Conservation (phyloP, 1,284 basidiomycete genomes). For the Apiotrichum mycotoxinovorans region DNA sequence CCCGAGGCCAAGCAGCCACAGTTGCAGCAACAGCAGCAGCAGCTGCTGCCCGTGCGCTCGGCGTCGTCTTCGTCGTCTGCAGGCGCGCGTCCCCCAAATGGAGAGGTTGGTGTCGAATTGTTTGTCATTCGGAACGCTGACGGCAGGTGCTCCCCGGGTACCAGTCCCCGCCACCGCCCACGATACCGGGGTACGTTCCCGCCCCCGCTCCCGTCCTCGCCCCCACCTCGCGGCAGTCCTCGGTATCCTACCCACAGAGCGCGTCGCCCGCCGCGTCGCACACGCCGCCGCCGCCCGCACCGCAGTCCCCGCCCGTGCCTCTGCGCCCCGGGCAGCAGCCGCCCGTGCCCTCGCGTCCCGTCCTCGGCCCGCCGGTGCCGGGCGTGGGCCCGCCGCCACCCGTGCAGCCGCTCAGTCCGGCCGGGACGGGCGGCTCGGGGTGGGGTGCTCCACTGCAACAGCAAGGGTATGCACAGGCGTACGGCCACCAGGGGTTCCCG, state of each 20-base stretch:
- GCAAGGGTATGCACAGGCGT: background rate
- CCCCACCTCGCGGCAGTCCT: slow-evolving; percentile 1
- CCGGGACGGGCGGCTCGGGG: background rate
- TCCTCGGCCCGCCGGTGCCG: background rate
- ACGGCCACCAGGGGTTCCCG: background rate
- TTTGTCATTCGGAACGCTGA: background rate
- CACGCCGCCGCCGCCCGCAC: background rate
- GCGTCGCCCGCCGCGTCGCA: background rate
- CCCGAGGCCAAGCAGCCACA: slow-evolving; percentile 12
- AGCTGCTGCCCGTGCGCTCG: background rate
- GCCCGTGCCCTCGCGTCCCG: slow-evolving; percentile 18
- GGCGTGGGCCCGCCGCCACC: background rate
- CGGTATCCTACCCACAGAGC: background rate
- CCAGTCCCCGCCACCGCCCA: slow-evolving; percentile 30
- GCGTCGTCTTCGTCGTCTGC: background rate
- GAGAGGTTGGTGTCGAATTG: background rate
- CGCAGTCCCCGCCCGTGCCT: slow-evolving; percentile 13
- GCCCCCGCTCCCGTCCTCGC: too few species aligned
- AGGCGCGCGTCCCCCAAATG: background rate
- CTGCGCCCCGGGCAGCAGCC: slow-evolving; percentile 22
- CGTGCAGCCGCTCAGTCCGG: slow-evolving; percentile 1
- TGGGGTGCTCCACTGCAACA: too few species aligned
- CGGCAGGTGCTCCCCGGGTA: slow-evolving; percentile 33
- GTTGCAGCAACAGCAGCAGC: too few species aligned
- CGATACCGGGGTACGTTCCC: slow-evolving; percentile 21